Evolutionary conservation across 1,284 basidiomycete genomes (phyloP), one percentile per base, ranked within the genome.

Genomic region (Neonothopanus nambi): DNA sequence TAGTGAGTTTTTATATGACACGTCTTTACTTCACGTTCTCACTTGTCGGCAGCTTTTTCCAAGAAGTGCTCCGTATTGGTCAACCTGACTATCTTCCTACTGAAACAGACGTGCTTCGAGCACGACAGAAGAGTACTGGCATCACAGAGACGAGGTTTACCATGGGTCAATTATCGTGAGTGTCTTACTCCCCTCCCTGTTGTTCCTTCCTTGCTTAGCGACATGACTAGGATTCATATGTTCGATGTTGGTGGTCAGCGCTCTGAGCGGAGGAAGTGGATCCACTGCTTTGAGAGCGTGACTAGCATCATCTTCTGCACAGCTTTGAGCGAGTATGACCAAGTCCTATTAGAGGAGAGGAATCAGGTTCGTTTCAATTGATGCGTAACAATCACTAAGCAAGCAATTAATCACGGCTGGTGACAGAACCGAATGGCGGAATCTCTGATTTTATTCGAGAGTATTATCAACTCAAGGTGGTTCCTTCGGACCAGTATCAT

Each of bases 401-500:
- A 28, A 33, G 3, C 20, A 21, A 30, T 28, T 20, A 17, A 20
- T 43, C 2, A 37, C 17, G 35, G 11, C 35, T n/a, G 43, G 33
- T 0, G 30, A 33, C 69, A 95, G 88, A 98, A 98, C 69, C 90
- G 95, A 21, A 98, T 99, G 95, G 84, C 84, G 18, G 96, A 99
- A 69, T 93, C 91, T 0, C 78, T 99, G 0, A 84, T 94, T 5
- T 80, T 99, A 9, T 99, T 99, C 63, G 95, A 98, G 70, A 90
- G 87, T 2, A 91, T 99, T 35, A 95, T 98, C 77, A 98, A 98
- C 73, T 94, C 93, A n/a, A 77, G 93, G 44, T 98, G 96, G 96
- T 99, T 99, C 78, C 73, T 93, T 24, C 81, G 93, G 46, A 95
- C 93, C 13, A 93, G 91, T 0, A 91, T 98, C 56, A 96, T 98